These are phyloP conservation scores for Lodderomyces beijingensis DNA, from an alignment of 1,139 yeast genomes.

Conservation along the genomic window DNA sequence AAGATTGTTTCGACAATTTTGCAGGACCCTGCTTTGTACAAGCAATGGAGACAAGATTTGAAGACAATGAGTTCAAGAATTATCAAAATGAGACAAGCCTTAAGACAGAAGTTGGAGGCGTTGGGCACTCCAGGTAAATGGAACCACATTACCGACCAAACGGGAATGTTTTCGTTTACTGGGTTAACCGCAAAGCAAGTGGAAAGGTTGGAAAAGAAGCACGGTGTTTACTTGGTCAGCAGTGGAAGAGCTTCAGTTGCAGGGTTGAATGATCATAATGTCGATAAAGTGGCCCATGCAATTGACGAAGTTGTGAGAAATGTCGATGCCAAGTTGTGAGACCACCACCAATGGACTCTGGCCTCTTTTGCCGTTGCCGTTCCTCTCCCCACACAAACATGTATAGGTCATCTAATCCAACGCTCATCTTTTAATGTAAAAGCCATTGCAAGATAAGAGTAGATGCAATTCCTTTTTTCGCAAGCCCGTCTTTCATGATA, in stretches of 20 bases:
- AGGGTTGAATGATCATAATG: conserved; percentile 80
- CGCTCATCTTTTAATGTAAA: too few species aligned
- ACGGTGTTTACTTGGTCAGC: conserved; percentile 72
- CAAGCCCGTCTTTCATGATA: too few species aligned
- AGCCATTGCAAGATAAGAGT: too few species aligned
- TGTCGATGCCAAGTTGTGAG: neutral
- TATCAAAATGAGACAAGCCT: conserved; percentile 64
- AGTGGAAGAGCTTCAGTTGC: conserved; percentile 94
- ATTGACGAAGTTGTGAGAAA: conserved; percentile 70
- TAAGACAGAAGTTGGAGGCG: conserved; percentile 54
- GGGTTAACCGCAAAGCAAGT: conserved; percentile 82
- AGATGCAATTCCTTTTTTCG: too few species aligned
- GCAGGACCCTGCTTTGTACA: conserved; percentile 56
- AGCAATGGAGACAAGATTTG: conserved; percentile 85
- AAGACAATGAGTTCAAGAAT: conserved; percentile 86
- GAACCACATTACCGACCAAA: conserved; percentile 89
- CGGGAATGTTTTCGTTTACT: conserved; percentile 96
- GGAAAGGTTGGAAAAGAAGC: conserved; percentile 67
- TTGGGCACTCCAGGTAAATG: conserved; percentile 84
- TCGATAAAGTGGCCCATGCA: conserved; percentile 74
- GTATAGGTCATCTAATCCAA: too few species aligned
- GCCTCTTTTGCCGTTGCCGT: too few species aligned
- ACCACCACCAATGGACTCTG: too few species aligned
- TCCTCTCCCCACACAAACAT: too few species aligned
- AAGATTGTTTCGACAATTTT: conserved; percentile 81